Evolutionary conservation across 164 flowering plant species (phyloP).

Genomic region (Warburgia ugandensis): DNA sequence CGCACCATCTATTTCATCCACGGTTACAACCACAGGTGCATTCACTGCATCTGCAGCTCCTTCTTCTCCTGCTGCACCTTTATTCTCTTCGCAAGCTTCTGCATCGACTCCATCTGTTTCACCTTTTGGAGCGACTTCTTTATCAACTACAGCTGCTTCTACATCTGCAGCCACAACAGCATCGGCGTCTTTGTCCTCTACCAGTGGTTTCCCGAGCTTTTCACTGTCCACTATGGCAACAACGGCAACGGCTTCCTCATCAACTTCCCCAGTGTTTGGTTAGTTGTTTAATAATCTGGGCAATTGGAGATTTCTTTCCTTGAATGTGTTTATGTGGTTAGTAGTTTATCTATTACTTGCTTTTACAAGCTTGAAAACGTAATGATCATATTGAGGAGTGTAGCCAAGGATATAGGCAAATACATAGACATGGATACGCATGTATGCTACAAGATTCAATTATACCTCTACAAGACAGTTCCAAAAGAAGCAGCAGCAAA

Average conservation of each 20-base stretch:
- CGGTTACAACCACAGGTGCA: conserved; percentile 28
- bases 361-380: neutral
- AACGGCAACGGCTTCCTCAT: conserved; percentile 31
- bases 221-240: conserved; percentile 29
- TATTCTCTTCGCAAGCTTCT: conserved; percentile 17
- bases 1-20: conserved; percentile 30
- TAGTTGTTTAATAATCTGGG: conserved; percentile 6
- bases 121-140: conserved; percentile 17
- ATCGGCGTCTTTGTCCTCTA: neutral
- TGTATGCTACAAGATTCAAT: no score
- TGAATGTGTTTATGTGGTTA: neutral
- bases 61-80: conserved; percentile 13
- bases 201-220: conserved; percentile 27
- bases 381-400: neutral
- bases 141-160: conserved; percentile 12
- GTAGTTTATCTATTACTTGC: neutral
- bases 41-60: conserved; percentile 15
- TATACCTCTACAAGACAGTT: no score
- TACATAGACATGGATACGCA: no score
- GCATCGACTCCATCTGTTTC: conserved; percentile 20
- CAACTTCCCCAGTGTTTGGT: conserved; percentile 42
- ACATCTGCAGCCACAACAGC: conserved; percentile 2
- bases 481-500: no score
- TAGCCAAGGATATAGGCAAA: no score
- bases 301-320: neutral